Conservation (phyloP, 257 asterid species). For the Przewalskia tangutica region DNA sequence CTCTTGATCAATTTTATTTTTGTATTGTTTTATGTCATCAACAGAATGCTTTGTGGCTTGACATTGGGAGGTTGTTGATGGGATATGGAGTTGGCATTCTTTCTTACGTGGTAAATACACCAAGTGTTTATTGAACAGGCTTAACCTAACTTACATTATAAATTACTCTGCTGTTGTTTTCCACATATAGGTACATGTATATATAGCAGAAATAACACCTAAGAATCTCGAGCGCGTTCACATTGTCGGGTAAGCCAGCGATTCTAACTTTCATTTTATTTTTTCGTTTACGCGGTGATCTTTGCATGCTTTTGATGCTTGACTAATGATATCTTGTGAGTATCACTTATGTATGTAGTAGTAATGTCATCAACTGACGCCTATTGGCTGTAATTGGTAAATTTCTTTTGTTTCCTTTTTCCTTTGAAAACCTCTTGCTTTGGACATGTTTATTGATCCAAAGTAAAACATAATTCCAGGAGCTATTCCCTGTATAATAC, state of each 20-base stretch:
- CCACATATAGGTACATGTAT: slow-evolving; percentile 64
- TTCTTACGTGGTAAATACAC: slow-evolving; percentile 54
- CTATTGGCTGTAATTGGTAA: slow-evolving; percentile 61
- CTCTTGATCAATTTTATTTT: neutral
- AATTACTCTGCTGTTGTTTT: slow-evolving; percentile 8
- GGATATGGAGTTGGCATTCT: slow-evolving; percentile 79
- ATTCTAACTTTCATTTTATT: neutral
- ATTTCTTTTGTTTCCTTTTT: neutral
- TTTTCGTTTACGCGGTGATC: neutral
- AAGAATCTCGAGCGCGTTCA: slow-evolving; percentile 70
- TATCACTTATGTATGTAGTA: slow-evolving; percentile 56
- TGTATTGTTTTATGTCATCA: slow-evolving; percentile 3
- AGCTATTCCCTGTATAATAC: slow-evolving; percentile 59
- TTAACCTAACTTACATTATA: neutral
- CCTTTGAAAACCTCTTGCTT: neutral
- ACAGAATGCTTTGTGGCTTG: slow-evolving; percentile 77
- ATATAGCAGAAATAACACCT: slow-evolving; percentile 90
- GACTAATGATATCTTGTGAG: slow-evolving; percentile 73
- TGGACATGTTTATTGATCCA: neutral
- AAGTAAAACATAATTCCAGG: slow-evolving; percentile 40
- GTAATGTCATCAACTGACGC: slow-evolving; percentile 73
- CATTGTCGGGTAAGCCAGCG: slow-evolving; percentile 56
- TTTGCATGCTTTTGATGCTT: slow-evolving; percentile 8
- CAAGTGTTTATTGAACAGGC: neutral
- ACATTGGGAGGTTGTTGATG: slow-evolving; percentile 57